These are phyloP conservation scores for Lodderomyces jiufengensis DNA, from an alignment of 1,139 yeast species.

Conservation along the genomic window DNA sequence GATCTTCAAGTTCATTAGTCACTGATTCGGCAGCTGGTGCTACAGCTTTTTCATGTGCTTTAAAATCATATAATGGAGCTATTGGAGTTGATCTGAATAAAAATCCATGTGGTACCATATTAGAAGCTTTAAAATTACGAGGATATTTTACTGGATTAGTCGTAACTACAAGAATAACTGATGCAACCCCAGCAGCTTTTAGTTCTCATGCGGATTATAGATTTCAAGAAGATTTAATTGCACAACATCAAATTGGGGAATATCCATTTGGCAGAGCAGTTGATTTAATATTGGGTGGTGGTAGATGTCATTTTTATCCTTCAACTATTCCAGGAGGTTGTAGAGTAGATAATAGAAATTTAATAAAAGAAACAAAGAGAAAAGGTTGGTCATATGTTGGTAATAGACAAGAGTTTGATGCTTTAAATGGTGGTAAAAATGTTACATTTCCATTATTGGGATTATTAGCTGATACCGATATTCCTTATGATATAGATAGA, in stretches of 20 bases:
- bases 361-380: constrained; percentile 54
- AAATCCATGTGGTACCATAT: constrained; percentile 72
- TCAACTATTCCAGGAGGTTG: constrained; percentile 47
- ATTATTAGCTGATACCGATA: constrained; percentile 63
- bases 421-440: constrained; percentile 46
- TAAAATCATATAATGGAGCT: constrained; percentile 81
- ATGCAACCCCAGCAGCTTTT: constrained; percentile 88
- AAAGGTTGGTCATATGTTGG: constrained; percentile 60
- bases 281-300: constrained; percentile 87
- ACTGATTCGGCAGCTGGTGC: constrained; percentile 97
- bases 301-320: constrained; percentile 72
- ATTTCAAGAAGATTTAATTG: constrained; percentile 76
- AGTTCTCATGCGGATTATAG: constrained; percentile 72
- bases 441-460: constrained; percentile 72
- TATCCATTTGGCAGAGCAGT: constrained; percentile 70
- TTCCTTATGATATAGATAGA: constrained; percentile 80
- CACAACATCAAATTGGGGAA: constrained; percentile 76
- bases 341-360: constrained; percentile 63
- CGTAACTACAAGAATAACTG: constrained; percentile 70
- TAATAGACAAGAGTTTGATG: constrained; percentile 53
- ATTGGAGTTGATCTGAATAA: constrained; percentile 64
- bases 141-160: constrained; percentile 83
- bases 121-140: constrained; percentile 75
- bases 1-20: constrained; percentile 65
- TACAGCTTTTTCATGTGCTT: constrained; percentile 79